Conservation (phyloP, 495 filamentous ascomycete genomes). For the Annulohypoxylon maeteangense region DNA sequence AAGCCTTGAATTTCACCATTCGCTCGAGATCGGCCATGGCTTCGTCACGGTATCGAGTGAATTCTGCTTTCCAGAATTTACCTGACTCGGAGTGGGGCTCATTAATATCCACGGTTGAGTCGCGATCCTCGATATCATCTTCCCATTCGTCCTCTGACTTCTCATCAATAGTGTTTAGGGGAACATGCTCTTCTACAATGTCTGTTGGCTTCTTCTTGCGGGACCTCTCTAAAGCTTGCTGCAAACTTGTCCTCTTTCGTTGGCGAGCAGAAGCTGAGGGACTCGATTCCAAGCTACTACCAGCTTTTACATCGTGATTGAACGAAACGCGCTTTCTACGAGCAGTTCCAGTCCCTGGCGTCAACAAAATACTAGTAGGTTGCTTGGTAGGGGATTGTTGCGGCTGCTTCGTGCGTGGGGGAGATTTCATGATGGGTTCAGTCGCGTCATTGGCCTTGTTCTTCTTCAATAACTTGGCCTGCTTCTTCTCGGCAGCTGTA, state of each 20-base stretch:
- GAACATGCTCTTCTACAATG: constrained; percentile 32
- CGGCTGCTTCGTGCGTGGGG: constrained; percentile 9
- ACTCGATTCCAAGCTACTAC: constrained; percentile 65
- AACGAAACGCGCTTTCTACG: constrained; percentile 94
- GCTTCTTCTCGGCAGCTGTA: constrained; percentile 13
- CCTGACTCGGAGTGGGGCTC: constrained; percentile 86
- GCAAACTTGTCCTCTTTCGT: constrained; percentile 63
- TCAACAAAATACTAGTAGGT: constrained; percentile 77
- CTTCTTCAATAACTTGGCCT: constrained; percentile 12
- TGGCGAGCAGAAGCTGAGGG: constrained; percentile 60
- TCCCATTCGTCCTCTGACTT: constrained; percentile 57
- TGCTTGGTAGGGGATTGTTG: constrained; percentile 55
- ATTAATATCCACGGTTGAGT: constrained; percentile 79
- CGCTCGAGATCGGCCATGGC: constrained; percentile 83
- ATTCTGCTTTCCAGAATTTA: constrained; percentile 93
- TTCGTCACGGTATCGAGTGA: constrained; percentile 80
- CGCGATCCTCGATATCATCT: constrained; percentile 58
- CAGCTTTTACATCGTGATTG: constrained; percentile 65
- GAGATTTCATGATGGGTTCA: too few species aligned
- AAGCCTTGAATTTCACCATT: constrained; percentile 79
- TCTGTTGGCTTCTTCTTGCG: constrained; percentile 46
- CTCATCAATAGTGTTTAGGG: constrained; percentile 43
- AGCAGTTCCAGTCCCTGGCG: constrained; percentile 82
- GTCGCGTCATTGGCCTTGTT: constrained; percentile 5
- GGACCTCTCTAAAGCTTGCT: constrained; percentile 61